Conservation (phyloP, 768 basidiomycete species). For the Hygrocybe coccinea region DNA sequence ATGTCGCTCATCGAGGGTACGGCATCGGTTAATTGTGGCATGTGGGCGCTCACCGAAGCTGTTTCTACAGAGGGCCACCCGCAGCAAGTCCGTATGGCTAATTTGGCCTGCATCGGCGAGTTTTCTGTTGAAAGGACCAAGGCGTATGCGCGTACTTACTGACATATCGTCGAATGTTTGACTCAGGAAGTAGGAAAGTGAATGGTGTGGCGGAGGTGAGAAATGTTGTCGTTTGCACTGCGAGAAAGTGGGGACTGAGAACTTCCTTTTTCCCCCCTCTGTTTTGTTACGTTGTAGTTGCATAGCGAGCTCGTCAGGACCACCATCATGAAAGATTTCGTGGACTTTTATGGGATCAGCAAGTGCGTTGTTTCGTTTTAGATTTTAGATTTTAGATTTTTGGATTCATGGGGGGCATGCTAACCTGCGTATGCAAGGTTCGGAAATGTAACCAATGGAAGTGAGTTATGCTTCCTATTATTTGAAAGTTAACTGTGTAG, state of each 20-base stretch:
- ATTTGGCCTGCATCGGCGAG: slow-evolving; percentile 78
- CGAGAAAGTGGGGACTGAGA: neutral
- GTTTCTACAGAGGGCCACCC: slow-evolving; percentile 67
- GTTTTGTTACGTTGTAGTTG: slow-evolving; percentile 46
- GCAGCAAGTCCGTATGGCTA: slow-evolving; percentile 86
- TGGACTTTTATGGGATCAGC: slow-evolving; percentile 85
- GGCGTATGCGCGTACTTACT: no score
- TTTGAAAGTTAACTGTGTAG: neutral
- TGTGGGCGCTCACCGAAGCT: neutral
- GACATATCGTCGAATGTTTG: no score
- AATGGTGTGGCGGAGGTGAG: slow-evolving; percentile 92
- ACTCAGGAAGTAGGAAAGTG: slow-evolving; percentile 67
- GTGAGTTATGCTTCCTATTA: slow-evolving; percentile 32
- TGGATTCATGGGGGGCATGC: neutral
- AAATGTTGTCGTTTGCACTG: neutral
- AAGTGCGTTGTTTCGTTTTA: slow-evolving; percentile 43
- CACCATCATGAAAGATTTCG: slow-evolving; percentile 86
- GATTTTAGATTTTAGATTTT: slow-evolving; percentile 13
- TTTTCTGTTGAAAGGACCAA: slow-evolving; percentile 16
- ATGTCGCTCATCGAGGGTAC: slow-evolving; percentile 92
- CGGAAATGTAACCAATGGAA: slow-evolving; percentile 89
- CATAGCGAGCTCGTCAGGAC: slow-evolving; percentile 86
- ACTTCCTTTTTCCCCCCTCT: neutral
- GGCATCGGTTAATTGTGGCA: neutral
- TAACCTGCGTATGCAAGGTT: slow-evolving; percentile 41